These are phyloP conservation scores for Oropetium thomaeum DNA, from an alignment of 176 grass and related monocot species.

Conservation along the genomic window DNA sequence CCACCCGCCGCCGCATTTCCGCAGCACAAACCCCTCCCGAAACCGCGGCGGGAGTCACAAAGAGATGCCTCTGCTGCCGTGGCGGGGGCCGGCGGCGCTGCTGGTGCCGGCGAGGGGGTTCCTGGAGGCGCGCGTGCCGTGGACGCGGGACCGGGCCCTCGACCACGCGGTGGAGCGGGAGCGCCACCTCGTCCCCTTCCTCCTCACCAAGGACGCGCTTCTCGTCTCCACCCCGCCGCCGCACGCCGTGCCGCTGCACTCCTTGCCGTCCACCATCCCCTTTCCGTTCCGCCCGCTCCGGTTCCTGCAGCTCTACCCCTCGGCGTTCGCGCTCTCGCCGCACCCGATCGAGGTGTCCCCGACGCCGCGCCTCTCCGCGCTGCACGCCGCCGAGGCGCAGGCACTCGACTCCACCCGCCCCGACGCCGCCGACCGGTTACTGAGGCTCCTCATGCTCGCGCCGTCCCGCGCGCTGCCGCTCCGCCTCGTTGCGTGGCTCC, in stretches of 20 bases:
- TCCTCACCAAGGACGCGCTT: slow-evolving; percentile 79
- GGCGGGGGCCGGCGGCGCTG: slow-evolving; percentile 16
- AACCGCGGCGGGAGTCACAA: neutral
- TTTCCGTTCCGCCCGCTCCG: slow-evolving; percentile 73
- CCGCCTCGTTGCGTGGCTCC: slow-evolving; percentile 56
- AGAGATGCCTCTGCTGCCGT: slow-evolving; percentile 12
- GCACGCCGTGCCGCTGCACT: slow-evolving; percentile 56
- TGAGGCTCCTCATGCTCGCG: slow-evolving; percentile 81
- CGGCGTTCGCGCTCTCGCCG: slow-evolving; percentile 56
- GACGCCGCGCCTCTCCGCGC: slow-evolving; percentile 39
- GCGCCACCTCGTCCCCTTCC: slow-evolving; percentile 73
- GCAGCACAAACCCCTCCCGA: neutral
- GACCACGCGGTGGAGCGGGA: slow-evolving; percentile 92
- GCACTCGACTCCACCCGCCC: slow-evolving; percentile 30
- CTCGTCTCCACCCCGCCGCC: slow-evolving; percentile 47
- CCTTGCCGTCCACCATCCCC: slow-evolving; percentile 56
- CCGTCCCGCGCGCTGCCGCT: slow-evolving; percentile 61
- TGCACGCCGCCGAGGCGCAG: slow-evolving; percentile 65
- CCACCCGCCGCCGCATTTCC: slow-evolving; percentile 15
- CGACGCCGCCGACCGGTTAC: slow-evolving; percentile 63
- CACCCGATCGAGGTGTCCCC: slow-evolving; percentile 56
- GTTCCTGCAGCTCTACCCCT: slow-evolving; percentile 75
- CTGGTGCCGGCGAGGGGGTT: slow-evolving; percentile 28
- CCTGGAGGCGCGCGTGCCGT: slow-evolving; percentile 62
- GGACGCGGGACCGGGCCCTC: slow-evolving; percentile 70